Percentiles rank a stretch among this genome's conserved stretches.
Evolutionary conservation across 2,329 filamentous ascomycete species (phyloP).

Genomic region (Aspergillus sp.): DNA sequence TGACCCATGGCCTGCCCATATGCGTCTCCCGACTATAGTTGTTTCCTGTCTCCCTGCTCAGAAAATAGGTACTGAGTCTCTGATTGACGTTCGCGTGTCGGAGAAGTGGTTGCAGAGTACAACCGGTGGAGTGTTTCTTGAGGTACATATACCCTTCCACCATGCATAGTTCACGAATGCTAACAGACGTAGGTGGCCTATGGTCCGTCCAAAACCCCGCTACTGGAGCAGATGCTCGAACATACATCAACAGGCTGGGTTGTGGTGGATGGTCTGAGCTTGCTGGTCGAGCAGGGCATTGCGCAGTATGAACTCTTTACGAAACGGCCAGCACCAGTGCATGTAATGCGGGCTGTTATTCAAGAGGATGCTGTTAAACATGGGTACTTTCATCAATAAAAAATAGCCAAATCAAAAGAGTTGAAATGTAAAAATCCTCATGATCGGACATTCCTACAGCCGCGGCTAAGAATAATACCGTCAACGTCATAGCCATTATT

Average conservation of each 20-base stretch:
- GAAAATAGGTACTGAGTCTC: not conserved
- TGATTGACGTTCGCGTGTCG: not conserved
- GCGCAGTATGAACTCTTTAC: slow-evolving; percentile 28
- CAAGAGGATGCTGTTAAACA: too few relatives aligned
- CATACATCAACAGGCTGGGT: slow-evolving; percentile 21
- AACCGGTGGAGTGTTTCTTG: not conserved
- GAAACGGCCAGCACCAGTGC: slow-evolving; percentile 21
- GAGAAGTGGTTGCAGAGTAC: not conserved
- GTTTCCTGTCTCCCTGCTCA: not conserved
- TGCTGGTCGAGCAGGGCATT: slow-evolving; percentile 25
- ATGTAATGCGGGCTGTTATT: slow-evolving; percentile 20
- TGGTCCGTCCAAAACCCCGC: not conserved
- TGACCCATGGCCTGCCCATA: not conserved
- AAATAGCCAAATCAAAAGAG: too few relatives aligned
- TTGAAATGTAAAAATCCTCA: too few relatives aligned
- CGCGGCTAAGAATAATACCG: too few relatives aligned
- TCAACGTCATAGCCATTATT: too few relatives aligned
- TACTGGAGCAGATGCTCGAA: not conserved
- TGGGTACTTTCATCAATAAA: too few relatives aligned
- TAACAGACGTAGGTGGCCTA: not conserved
- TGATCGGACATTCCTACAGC: too few relatives aligned
- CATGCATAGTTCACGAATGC: too few relatives aligned
- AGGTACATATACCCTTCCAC: too few relatives aligned
- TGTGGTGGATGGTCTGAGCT: slow-evolving; percentile 22
- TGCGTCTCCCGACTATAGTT: not conserved